A percentile compares a stretch with the other conserved stretches of the same genome.
phyloP scores from a whole-genome alignment of 2,329 filamentous ascomycete species.

The Aspergillus proliferans region DNA sequence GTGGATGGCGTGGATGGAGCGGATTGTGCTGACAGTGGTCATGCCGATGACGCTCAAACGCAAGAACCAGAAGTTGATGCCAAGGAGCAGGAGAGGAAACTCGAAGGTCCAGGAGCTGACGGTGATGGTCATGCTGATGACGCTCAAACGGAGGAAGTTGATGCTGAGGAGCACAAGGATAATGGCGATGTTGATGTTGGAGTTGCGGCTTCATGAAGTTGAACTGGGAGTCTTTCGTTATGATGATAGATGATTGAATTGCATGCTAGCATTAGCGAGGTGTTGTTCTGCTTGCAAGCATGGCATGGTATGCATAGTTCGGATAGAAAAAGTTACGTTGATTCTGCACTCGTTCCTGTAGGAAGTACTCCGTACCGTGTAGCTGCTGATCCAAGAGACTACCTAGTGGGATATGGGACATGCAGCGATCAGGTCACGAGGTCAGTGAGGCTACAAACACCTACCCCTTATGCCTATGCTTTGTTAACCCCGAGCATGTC shows the following conservation, averaged over 20 bases:
- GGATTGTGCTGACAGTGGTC: neutral
- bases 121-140: neutral
- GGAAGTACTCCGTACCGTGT: no score
- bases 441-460: no score
- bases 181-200: constrained; percentile 2
- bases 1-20: neutral
- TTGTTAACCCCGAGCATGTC: no score
- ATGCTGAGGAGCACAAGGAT: constrained; percentile 7
- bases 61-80: neutral
- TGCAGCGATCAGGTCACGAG: no score
- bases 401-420: no score
- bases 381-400: no score
- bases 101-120: constrained; percentile 1
- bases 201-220: neutral
- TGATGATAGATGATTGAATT: neutral
- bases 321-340: neutral
- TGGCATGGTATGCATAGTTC: neutral
- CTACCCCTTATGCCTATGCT: no score
- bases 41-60: neutral
- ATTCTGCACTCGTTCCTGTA: no score
- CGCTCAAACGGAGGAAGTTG: neutral
- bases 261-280: neutral
- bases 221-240: neutral
- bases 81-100: constrained; percentile 11
- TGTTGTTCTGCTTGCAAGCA: neutral